Base-by-base conservation (phyloP, 2,329 filamentous ascomycete genomes). In the Diaporthe aspalathi region DNA sequence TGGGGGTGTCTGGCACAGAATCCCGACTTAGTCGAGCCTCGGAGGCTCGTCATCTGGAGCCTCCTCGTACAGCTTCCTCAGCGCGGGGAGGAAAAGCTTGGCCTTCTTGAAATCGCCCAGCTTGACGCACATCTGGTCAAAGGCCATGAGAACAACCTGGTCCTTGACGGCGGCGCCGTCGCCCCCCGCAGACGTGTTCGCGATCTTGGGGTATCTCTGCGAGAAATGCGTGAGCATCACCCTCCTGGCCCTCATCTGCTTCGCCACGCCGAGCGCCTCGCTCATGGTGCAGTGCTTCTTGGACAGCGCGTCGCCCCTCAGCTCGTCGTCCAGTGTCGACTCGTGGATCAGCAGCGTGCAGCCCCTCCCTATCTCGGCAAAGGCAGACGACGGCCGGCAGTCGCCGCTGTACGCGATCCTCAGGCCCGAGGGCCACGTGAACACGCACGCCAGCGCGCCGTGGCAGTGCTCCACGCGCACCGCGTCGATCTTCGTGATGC, bases 361-460 rank as follows among this genome's bases (percentile, higher is more conserved):
- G 73, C 90, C 91, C 56, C 84, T 83, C 56, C 93, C 97, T 65
- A 95, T 92, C 16, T 81, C 75, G 0, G 90, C 89, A 78, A 99
- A 98, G 0, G 83, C 78, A 2, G 83, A 77, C 5, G 90, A 94
- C 0, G 96, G 96, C 8, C 96, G 89, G 79, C 95, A 98, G 83
- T 99, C 96, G 70, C 96, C 96, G 5, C 94, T 97, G 83, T 97
- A 99, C 56, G 94, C 94, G 70, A 97, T 87, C 79, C 95, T 96
- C 79, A 99, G 92, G 22, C 90, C 92, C 1, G 90, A 89, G 0
- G 92, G 89, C 81, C 95, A 95, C 12, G 93, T 93, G 27, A 98
- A 84, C 24, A 91, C 91, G 2, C 92, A 89, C 0, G 92, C 96
- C 78, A 93, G 89, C 1, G 96, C 90, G 35, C 91, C 91, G 76